Evolutionary conservation across 768 basidiomycete species (phyloP).

Genomic region (Fomitopsis serialis): DNA sequence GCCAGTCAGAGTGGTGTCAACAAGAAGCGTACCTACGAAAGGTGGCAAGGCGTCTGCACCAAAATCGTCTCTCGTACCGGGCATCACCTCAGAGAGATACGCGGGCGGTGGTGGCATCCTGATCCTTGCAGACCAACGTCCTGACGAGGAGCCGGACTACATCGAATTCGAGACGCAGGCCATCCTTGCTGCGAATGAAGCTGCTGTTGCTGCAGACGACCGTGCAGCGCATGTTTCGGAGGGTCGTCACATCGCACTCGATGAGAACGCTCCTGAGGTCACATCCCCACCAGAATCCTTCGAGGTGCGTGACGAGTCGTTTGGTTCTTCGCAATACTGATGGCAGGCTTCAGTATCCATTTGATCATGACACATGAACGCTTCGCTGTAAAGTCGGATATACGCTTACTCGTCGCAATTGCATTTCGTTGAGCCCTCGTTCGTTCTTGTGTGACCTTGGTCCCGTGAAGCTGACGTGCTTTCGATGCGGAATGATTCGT

Average conservation of each 20-base stretch:
- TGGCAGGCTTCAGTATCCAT: constrained; percentile 54
- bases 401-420: not conserved
- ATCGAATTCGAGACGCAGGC: constrained; percentile 48
- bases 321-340: constrained; percentile 16
- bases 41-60: constrained; percentile 21
- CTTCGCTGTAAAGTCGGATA: constrained; percentile 12
- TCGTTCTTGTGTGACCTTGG: not conserved
- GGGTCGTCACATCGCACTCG: constrained; percentile 53
- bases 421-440: not conserved
- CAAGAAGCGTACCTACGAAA: constrained; percentile 19
- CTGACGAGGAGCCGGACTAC: constrained; percentile 68
- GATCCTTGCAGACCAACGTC: constrained; percentile 69
- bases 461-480: not conserved
- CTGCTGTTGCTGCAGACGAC: constrained; percentile 27
- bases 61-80: constrained; percentile 18
- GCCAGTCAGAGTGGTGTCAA: constrained; percentile 79
- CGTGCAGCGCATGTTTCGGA: constrained; percentile 19
- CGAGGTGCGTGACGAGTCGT: constrained; percentile 56
- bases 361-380: constrained; percentile 55
- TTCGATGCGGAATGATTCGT: not conserved
- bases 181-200: constrained; percentile 16
- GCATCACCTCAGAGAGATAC: constrained; percentile 49
- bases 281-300: constrained; percentile 69
- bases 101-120: constrained; percentile 86
- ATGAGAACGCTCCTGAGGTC: constrained; percentile 67